phyloP scores from a whole-genome alignment of 768 basidiomycete species.

The Saitozyma podzolica region DNA sequence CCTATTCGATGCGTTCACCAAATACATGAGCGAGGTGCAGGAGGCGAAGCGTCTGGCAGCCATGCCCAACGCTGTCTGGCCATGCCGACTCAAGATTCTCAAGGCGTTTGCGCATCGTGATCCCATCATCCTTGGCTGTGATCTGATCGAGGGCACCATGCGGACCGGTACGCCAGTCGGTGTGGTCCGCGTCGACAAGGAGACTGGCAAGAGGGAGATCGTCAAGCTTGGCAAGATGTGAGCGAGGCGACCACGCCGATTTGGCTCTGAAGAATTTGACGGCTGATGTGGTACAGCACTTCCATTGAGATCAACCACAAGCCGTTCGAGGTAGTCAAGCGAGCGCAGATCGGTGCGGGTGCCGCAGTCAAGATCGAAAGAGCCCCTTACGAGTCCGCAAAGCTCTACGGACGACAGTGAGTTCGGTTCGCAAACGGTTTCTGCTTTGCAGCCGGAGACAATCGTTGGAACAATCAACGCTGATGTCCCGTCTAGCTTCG shows the following conservation, averaged over 20 bases:
- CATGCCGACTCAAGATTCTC: constrained; percentile 86
- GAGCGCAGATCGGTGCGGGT: constrained; percentile 88
- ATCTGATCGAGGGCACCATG: constrained; percentile 88
- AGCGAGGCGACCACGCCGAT: constrained; percentile 47
- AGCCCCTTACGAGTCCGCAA: constrained; percentile 90
- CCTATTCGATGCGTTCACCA: constrained; percentile 92
- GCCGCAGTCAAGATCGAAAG: constrained; percentile 99
- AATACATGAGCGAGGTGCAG: constrained; percentile 84
- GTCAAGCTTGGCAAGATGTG: constrained; percentile 93
- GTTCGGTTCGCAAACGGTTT: constrained; percentile 5
- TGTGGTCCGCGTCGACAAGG: constrained; percentile 87
- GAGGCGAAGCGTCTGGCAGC: constrained; percentile 92
- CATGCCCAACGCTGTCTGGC: constrained; percentile 94
- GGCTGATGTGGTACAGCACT: constrained; percentile 60
- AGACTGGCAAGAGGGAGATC: constrained; percentile 84
- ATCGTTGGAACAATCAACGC: background rate
- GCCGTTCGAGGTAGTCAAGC: constrained; percentile 82
- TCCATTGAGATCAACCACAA: constrained; percentile 98
- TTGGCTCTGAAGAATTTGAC: background rate
- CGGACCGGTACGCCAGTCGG: constrained; percentile 91
- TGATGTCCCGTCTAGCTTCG: constrained; percentile 42
- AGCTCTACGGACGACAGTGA: constrained; percentile 91
- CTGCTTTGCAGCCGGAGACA: too few species aligned
- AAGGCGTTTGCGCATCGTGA: constrained; percentile 96
- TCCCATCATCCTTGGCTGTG: constrained; percentile 94